These are phyloP conservation scores for Populus nigra DNA, from an alignment of 345 rosid genomes.

Conservation along the genomic window DNA sequence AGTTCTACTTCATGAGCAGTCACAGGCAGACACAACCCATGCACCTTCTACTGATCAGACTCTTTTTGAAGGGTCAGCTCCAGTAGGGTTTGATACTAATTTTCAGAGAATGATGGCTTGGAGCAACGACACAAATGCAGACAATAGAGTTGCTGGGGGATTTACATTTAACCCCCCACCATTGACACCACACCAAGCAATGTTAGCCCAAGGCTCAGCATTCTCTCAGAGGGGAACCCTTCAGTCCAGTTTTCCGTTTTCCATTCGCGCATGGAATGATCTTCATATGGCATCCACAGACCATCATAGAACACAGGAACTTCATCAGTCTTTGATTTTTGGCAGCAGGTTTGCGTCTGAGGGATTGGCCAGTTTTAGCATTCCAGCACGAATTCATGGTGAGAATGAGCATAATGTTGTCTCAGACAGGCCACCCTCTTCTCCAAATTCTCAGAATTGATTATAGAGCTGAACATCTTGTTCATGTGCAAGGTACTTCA, in stretches of 20 bases:
- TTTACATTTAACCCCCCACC: conserved; percentile 40
- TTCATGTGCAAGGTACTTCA: conserved; percentile 2
- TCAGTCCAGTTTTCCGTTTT: conserved; percentile 70
- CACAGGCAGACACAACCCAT: conserved; percentile 35
- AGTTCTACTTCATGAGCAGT: conserved; percentile 27
- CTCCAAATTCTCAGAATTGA: conserved; percentile 43
- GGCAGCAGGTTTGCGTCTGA: conserved; percentile 50
- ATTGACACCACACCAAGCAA: conserved; percentile 33
- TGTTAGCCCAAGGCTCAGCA: conserved; percentile 43
- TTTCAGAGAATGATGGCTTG: conserved; percentile 54
- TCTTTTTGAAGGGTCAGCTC: conserved; percentile 31
- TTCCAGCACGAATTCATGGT: conserved; percentile 51
- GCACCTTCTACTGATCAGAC: conserved; percentile 25
- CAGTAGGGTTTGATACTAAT: conserved; percentile 31
- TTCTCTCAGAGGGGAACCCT: conserved; percentile 70
- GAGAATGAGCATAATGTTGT: conserved; percentile 39
- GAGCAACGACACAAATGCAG: conserved; percentile 37
- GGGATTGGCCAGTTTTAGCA: conserved; percentile 48
- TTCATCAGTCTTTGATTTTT: conserved; percentile 42
- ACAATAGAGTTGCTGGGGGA: conserved; percentile 36
- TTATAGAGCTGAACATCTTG: not conserved
- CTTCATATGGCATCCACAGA: conserved; percentile 33
- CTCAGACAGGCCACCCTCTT: conserved; percentile 49
- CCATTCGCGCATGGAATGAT: conserved; percentile 60
- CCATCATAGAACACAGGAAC: conserved; percentile 48